phyloP scores from a whole-genome alignment of 2,329 filamentous ascomycete genomes.

The Annulohypoxylon truncatum region DNA sequence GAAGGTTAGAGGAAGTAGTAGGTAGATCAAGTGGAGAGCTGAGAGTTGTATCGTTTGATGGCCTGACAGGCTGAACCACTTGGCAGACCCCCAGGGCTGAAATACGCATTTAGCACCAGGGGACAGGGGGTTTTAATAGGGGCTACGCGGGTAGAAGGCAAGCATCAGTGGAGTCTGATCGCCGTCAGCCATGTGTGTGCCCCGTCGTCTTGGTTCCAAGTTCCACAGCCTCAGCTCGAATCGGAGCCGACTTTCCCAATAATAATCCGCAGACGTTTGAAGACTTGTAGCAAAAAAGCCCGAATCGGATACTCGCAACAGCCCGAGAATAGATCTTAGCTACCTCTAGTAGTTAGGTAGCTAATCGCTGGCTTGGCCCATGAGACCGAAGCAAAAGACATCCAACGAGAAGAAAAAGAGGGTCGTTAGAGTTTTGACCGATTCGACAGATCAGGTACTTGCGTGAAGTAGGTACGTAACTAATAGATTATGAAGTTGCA shows the following conservation, averaged over 20 bases:
- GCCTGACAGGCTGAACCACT: conserved; percentile 35
- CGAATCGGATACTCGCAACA: conserved; percentile 24
- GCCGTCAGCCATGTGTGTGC: conserved; percentile 35
- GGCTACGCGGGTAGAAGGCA: conserved; percentile 5
- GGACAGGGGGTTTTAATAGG: conserved; percentile 23
- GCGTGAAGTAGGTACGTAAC: conserved; percentile 3
- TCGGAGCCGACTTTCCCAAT: conserved; percentile 21
- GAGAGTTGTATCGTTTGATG: conserved; percentile 16
- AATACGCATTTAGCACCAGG: conserved; percentile 24
- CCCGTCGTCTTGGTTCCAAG: conserved; percentile 29
- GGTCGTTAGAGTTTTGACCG: neutral
- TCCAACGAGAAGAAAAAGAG: neutral
- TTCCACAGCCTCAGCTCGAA: conserved; percentile 37
- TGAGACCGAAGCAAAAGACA: conserved; percentile 13
- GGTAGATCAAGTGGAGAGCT: conserved; percentile 36
- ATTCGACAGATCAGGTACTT: neutral
- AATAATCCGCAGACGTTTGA: conserved; percentile 28
- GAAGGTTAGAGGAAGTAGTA: conserved; percentile 12
- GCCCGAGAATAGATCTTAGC: conserved; percentile 11
- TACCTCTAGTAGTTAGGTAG: neutral
- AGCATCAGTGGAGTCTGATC: conserved; percentile 34
- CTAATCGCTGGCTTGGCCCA: neutral
- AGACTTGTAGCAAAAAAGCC: conserved; percentile 22
- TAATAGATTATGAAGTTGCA: conserved; percentile 13
- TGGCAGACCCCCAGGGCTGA: conserved; percentile 15